Percentiles rank a stretch among this genome's conserved stretches.
phyloP scores from a whole-genome alignment of 2,329 filamentous ascomycete genomes.

The Epichloe gansuensis region DNA sequence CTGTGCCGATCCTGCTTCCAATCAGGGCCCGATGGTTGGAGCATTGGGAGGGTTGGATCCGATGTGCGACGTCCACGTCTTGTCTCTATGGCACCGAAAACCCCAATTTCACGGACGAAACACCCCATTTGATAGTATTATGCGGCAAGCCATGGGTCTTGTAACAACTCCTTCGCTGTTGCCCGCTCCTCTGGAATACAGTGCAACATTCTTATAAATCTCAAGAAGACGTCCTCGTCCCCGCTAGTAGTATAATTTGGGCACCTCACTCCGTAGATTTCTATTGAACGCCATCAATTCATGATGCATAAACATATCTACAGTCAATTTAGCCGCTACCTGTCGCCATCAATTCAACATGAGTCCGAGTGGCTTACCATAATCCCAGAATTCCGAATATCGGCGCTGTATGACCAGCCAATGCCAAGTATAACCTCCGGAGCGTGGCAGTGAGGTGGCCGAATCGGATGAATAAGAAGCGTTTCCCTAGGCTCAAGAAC shows the following conservation, averaged over 20 bases:
- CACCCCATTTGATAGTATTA: too few species aligned
- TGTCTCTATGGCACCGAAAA: too few species aligned
- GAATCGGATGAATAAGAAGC: too few species aligned
- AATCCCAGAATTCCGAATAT: background rate
- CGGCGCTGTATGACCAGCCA: slow-evolving; percentile 1
- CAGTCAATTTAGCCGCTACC: too few species aligned
- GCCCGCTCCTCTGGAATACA: background rate
- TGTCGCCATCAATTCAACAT: too few species aligned
- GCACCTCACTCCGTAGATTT: background rate
- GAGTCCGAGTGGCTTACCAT: background rate
- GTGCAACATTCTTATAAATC: background rate
- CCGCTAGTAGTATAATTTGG: background rate
- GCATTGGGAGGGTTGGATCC: too few species aligned
- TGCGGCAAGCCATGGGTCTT: background rate
- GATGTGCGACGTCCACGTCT: too few species aligned
- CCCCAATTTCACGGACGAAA: too few species aligned
- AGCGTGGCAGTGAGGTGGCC: too few species aligned
- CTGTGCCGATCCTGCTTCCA: too few species aligned
- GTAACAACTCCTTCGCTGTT: background rate
- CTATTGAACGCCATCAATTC: background rate
- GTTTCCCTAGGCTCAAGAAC: background rate
- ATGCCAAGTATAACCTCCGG: background rate
- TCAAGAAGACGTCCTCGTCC: background rate
- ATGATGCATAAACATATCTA: background rate
- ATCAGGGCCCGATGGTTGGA: too few species aligned